A percentile compares a stretch with the other conserved stretches of the same genome.
These are phyloP conservation scores for Scedosporium boydii DNA, from an alignment of 2,329 filamentous ascomycete species.

Conservation along the genomic window DNA sequence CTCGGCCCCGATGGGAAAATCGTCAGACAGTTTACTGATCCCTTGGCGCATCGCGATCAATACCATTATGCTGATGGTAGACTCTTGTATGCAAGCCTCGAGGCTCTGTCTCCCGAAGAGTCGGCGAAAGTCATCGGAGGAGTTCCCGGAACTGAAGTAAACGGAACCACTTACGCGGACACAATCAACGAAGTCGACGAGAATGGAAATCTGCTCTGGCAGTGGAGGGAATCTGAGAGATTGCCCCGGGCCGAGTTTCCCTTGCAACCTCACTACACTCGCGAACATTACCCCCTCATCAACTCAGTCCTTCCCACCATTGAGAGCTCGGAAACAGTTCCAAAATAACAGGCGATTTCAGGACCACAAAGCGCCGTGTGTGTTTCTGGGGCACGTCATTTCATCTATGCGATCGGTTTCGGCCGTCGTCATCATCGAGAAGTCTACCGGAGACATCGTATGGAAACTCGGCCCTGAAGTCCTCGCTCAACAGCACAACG, in stretches of 20 bases:
- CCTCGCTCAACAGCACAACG: constrained; percentile 20
- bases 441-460: constrained; percentile 16
- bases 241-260: constrained; percentile 17
- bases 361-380: too few relatives aligned
- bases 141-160: constrained; percentile 15
- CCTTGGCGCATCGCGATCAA: constrained; percentile 19
- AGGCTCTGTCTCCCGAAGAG: constrained; percentile 16
- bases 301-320: constrained; percentile 19
- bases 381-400: too few relatives aligned
- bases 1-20: constrained; percentile 15
- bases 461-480: constrained; percentile 16
- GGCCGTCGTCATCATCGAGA: constrained; percentile 18
- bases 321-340: too few relatives aligned
- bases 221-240: constrained; percentile 19
- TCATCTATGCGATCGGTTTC: constrained; percentile 19
- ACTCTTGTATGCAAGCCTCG: constrained; percentile 17
- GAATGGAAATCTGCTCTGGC: constrained; percentile 15
- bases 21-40: constrained; percentile 17
- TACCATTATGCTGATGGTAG: constrained; percentile 18
- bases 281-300: constrained; percentile 21
- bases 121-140: constrained; percentile 18
- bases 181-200: constrained; percentile 19
- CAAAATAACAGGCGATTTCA: too few relatives aligned
- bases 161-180: constrained; percentile 19
- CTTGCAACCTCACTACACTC: constrained; percentile 19